Evolutionary conservation across 2,329 filamentous ascomycete genomes (phyloP).

Genomic region (Diaporthe aspalathi): DNA sequence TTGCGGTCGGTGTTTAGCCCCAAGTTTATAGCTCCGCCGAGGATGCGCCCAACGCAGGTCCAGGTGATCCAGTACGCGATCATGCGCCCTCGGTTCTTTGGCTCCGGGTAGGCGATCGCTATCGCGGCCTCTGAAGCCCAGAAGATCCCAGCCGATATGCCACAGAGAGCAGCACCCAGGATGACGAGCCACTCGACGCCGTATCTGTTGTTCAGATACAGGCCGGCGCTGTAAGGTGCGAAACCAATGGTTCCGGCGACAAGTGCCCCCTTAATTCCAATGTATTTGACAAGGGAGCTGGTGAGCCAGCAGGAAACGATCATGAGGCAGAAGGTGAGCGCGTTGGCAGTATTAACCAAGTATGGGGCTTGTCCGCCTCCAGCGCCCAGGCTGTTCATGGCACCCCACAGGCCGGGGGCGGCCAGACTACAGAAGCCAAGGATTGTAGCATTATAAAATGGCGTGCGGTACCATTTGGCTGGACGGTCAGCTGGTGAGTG

Average conservation of each 20-base stretch:
- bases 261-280: slow-evolving; percentile 13
- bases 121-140: slow-evolving; percentile 82
- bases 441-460: slow-evolving; percentile 11
- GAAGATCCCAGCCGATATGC: slow-evolving; percentile 77
- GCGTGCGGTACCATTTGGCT: slow-evolving; percentile 3
- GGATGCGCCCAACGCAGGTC: slow-evolving; percentile 34
- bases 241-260: slow-evolving; percentile 63
- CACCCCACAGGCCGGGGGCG: slow-evolving; percentile 64
- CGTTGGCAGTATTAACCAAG: slow-evolving; percentile 1
- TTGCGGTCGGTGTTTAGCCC: slow-evolving; percentile 34
- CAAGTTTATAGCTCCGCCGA: slow-evolving; percentile 38
- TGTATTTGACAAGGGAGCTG: not conserved
- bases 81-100: slow-evolving; percentile 72
- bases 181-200: slow-evolving; percentile 76
- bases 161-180: slow-evolving; percentile 75
- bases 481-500: not conserved
- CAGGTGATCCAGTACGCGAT: slow-evolving; percentile 74
- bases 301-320: slow-evolving; percentile 13
- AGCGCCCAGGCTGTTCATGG: slow-evolving; percentile 57
- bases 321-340: slow-evolving; percentile 47
- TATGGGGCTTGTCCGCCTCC: not conserved
- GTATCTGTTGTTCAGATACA: slow-evolving; percentile 79
- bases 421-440: slow-evolving; percentile 9
- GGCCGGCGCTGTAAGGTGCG: slow-evolving; percentile 75
- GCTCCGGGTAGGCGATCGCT: slow-evolving; percentile 77